Base-by-base conservation (phyloP, 1,139 yeast genomes). In the Sugiyamaella castrensis region DNA sequence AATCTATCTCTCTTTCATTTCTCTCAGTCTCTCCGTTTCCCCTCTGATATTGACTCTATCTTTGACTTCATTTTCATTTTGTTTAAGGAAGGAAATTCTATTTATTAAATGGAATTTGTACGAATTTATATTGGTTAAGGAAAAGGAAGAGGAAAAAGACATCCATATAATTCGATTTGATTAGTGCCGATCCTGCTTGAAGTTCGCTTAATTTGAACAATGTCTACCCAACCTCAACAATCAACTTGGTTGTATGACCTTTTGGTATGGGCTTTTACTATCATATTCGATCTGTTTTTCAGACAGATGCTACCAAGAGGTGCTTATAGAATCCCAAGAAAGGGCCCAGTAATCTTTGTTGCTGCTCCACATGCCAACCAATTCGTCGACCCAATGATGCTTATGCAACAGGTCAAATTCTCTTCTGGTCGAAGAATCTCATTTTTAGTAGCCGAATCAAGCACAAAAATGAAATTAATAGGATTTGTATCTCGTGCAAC, bases 351-450 rank as follows among this genome's bases (percentile, higher is more conserved):
- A 19, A 89, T 92, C 50, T 87, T 92, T 63, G 98, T 92, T 39
- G 98, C 94, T 1, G 98, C 97, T 8, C 98, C 98, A 8, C 98
- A 91, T 71, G 96, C 96, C 32, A 92, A 91, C 68, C 98, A 91
- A 67, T 92, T 92, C 61, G 94, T 91, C 34, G 98, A 92, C 64
- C 96, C 97, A 0, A 76, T 88, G 50, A 76, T 89, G 47, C 73
- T 92, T 48, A 82, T 87, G 87, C 83, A 85, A 46, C 94, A 86
- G 63, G 89, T 88, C 31, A 80, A 82, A 57, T 74, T 76, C 48
- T 87, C 83, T 56, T 80, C 86, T 4, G 76, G 81, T 28, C 74
- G 96, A 55, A 73, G 97, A 47, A 79, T 91, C 29, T 85, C 95
- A 26, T 91, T 91, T 62, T 72, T 91, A 57, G 85, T 89, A 50